A percentile compares a stretch with the other conserved stretches of the same genome.
Conservation (phyloP, 2,329 filamentous ascomycete genomes). For the Trichoderma brevicompactum region DNA sequence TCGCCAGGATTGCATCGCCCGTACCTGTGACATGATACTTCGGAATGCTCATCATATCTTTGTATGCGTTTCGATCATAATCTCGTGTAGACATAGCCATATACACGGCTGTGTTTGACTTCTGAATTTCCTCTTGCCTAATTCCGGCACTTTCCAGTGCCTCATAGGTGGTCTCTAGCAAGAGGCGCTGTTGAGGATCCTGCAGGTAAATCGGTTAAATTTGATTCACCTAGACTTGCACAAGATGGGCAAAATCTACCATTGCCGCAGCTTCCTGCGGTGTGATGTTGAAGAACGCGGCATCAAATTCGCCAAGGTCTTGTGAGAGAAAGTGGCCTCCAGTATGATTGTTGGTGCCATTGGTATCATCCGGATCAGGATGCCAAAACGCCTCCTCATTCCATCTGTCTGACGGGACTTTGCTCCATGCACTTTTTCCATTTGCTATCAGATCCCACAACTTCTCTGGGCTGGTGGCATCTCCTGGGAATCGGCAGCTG, state of each 20-base stretch:
- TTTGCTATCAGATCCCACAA: constrained; percentile 18
- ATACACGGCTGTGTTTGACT: constrained; percentile 53
- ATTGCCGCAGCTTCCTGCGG: constrained; percentile 46
- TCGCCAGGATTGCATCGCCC: constrained; percentile 52
- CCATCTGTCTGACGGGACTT: constrained; percentile 21
- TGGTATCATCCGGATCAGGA: constrained; percentile 42
- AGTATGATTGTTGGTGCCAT: constrained; percentile 39
- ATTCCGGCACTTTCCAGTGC: constrained; percentile 56
- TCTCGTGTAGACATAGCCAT: constrained; percentile 52
- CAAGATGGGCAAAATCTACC: neutral
- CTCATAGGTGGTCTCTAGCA: constrained; percentile 57
- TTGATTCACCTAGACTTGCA: neutral
- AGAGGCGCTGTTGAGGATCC: constrained; percentile 56
- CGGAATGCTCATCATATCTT: constrained; percentile 51
- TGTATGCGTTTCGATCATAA: constrained; percentile 50
- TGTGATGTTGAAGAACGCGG: constrained; percentile 53
- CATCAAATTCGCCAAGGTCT: constrained; percentile 51
- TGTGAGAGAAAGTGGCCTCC: constrained; percentile 47
- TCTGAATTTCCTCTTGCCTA: constrained; percentile 49
- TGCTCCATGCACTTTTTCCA: constrained; percentile 13
- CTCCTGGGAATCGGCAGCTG: constrained; percentile 20
- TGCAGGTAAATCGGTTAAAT: neutral
- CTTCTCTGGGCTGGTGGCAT: constrained; percentile 23
- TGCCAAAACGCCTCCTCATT: constrained; percentile 37
- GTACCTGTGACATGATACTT: constrained; percentile 32